A percentile compares a stretch with the other conserved stretches of the same genome.
phyloP scores from a whole-genome alignment of 345 rosid genomes.

The Eucalyptus virginea region DNA sequence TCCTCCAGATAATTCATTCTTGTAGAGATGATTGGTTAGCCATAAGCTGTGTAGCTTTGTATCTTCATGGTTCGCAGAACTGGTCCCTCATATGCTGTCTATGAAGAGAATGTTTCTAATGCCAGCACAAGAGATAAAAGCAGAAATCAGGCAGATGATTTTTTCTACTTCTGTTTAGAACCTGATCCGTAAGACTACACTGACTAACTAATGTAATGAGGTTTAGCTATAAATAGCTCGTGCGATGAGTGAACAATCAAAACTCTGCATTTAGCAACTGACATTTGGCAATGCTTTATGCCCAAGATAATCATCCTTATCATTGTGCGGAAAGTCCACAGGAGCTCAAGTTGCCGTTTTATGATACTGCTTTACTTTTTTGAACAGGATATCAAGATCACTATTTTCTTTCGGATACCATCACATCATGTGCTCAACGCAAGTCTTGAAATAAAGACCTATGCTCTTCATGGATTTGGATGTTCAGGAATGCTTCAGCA shows the following conservation, averaged over 20 bases:
- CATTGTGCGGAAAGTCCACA: not conserved
- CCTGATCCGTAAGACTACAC: not conserved
- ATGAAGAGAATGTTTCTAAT: not conserved
- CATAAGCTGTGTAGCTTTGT: not conserved
- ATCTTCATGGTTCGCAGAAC: not conserved
- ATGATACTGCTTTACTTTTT: not conserved
- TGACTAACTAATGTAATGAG: not conserved
- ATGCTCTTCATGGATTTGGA: not conserved
- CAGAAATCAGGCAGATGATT: not conserved
- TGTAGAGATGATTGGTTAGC: not conserved
- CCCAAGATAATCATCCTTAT: not conserved
- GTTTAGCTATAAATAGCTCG: not conserved
- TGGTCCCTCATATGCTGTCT: not conserved
- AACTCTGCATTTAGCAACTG: not conserved
- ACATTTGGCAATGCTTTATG: not conserved
- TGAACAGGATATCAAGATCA: not conserved
- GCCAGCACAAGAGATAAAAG: not conserved
- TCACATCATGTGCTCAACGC: not conserved
- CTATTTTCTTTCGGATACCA: not conserved
- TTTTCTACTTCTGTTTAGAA: not conserved
- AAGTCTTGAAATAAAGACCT: not conserved
- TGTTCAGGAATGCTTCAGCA: not conserved
- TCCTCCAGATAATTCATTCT: not conserved
- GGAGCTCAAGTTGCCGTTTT: not conserved
- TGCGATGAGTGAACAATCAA: not conserved